Base-by-base conservation (phyloP, 2,329 filamentous ascomycete genomes). In the Nothophoma quercina region DNA sequence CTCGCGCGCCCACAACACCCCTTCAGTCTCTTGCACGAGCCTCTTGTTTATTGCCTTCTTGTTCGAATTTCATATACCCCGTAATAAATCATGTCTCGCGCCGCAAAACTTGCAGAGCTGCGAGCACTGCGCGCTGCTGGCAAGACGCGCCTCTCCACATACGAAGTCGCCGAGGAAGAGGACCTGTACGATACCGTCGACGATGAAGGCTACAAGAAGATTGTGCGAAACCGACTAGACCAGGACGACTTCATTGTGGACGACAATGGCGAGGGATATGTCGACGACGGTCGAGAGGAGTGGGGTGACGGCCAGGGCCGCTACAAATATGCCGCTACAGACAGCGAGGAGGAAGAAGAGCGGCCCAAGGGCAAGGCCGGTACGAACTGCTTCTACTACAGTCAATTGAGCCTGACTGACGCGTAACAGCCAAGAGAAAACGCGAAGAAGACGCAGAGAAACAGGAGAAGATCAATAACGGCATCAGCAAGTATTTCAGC, bases 161-260 rank as follows among this genome's bases (percentile, higher is more conserved):
- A 98, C 78, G 81, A 96, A 75, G 85, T 97, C 56, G 85, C 91
- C 65, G 88, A 98, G 58, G 89, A 90, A 65, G 85, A 88, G 60
- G 86, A 90, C 63, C 81, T 99, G 35, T 99, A 98, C 78, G 95
- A 98, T 59, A 93, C 96, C 68, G 92, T 99, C 39, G 93, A 98
- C 70, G 95, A 99, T 68, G 93, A 95, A 68, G 90, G 90, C 43
- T 99, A 99, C 81, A 97, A 97, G 80, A 96, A 96, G 74, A 88
- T 98, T 62, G 92, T 99, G 12, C 86, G 95, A 33, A 86, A 88
- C 49, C 88, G 95, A 38, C 81, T 99, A 43, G 90, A 98, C 70
- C 83, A 96, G 68, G 95, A 99, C 67, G 95, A 99, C 77, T 99
- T 99, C 69, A 93, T 99, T 44, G 93, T 99, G 55, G 95, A 98